These are phyloP conservation scores for Aspergillus versicolor DNA, from an alignment of 2,329 filamentous ascomycete genomes.

Conservation along the genomic window DNA sequence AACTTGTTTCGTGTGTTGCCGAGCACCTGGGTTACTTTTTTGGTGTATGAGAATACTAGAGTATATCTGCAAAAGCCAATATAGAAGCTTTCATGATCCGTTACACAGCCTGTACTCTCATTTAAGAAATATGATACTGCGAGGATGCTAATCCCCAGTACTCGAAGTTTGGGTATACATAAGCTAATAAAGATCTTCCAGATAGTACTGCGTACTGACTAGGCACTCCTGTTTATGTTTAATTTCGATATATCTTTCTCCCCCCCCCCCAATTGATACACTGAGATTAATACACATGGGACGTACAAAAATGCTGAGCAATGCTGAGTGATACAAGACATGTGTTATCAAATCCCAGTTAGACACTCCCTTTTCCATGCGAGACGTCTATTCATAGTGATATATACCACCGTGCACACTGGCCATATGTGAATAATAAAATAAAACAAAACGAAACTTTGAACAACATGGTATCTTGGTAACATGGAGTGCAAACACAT, in stretches of 20 bases:
- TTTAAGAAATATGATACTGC: no score
- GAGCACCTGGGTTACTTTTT: conserved; percentile 92
- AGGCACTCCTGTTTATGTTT: no score
- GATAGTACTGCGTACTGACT: no score
- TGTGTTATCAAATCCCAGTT: neutral
- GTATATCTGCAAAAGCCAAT: conserved; percentile 60
- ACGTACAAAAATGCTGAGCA: neutral
- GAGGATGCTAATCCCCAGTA: no score
- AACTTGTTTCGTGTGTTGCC: conserved; percentile 90
- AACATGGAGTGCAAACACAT: conserved; percentile 5
- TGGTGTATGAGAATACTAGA: conserved; percentile 94
- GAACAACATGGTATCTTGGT: conserved; percentile 19
- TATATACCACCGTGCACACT: neutral
- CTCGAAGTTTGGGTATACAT: no score
- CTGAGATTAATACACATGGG: neutral
- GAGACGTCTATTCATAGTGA: neutral
- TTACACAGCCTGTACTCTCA: neutral
- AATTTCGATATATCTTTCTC: no score
- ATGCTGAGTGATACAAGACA: neutral
- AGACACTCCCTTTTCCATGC: conserved; percentile 5
- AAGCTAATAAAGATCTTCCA: no score
- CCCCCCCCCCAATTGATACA: neutral
- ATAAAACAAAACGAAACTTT: neutral
- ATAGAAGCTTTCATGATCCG: neutral
- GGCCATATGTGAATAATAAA: neutral